Percentiles rank a stretch among this genome's conserved stretches.
phyloP scores from a whole-genome alignment of 257 asterid genomes.

The Petrea volubilis region DNA sequence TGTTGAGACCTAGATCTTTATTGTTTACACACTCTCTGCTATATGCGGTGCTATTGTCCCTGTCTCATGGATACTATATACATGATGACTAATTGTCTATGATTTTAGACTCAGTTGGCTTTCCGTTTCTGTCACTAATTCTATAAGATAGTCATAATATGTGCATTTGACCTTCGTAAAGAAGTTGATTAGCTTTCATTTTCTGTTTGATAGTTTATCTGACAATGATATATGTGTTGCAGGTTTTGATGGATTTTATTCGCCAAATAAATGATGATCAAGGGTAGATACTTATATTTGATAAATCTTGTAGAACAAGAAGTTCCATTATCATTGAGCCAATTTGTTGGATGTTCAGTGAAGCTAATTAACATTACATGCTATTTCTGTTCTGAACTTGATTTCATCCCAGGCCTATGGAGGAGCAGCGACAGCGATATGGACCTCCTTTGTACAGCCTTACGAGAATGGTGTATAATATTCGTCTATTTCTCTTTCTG shows the following conservation, averaged over 20 bases:
- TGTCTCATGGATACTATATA: not conserved
- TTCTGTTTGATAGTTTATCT: constrained; percentile 18
- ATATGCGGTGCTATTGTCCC: not conserved
- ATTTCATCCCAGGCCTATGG: constrained; percentile 85
- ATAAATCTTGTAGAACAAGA: constrained; percentile 6
- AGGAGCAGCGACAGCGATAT: constrained; percentile 95
- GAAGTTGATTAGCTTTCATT: not conserved
- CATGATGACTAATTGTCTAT: not conserved
- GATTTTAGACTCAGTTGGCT: not conserved
- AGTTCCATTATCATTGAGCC: constrained; percentile 24
- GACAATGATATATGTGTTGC: constrained; percentile 36
- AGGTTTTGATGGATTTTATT: constrained; percentile 95
- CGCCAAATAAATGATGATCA: constrained; percentile 93
- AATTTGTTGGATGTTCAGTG: constrained; percentile 15
- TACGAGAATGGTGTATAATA: constrained; percentile 70
- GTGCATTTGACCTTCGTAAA: constrained; percentile 4
- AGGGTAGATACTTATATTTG: constrained; percentile 65
- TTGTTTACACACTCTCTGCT: constrained; percentile 3
- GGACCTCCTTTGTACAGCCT: constrained; percentile 96
- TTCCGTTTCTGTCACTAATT: constrained; percentile 10
- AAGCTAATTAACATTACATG: constrained; percentile 25
- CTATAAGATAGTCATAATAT: not conserved
- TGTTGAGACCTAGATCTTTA: constrained; percentile 12
- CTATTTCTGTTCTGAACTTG: constrained; percentile 35
- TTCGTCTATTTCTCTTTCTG: constrained; percentile 66